These are phyloP conservation scores for Rhizophora mangle DNA, from an alignment of 345 rosid species.

Conservation along the genomic window DNA sequence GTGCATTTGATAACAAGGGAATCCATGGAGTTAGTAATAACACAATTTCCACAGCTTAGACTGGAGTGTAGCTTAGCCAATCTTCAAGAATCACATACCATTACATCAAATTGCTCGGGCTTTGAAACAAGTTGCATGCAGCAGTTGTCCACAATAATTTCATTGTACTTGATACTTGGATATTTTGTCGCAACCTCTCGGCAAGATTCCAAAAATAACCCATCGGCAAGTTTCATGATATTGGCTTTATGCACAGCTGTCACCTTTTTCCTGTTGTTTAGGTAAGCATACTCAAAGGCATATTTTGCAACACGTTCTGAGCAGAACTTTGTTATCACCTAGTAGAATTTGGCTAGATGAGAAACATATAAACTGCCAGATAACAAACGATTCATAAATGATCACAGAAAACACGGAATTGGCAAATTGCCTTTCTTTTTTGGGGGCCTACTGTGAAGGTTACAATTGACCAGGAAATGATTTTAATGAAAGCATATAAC, in stretches of 20 bases:
- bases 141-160: constrained; percentile 90
- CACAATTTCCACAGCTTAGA: neutral
- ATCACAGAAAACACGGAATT: no score
- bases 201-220: constrained; percentile 90
- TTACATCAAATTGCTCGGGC: constrained; percentile 99
- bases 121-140: constrained; percentile 98
- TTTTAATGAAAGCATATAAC: no score
- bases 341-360: constrained; percentile 14
- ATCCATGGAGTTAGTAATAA: neutral
- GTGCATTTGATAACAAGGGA: no score
- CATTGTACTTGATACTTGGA: constrained; percentile 80
- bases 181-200: constrained; percentile 82
- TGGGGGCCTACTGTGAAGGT: no score
- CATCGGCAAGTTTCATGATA: constrained; percentile 98
- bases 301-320: constrained; percentile 92
- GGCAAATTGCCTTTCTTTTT: no score
- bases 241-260: constrained; percentile 98
- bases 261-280: constrained; percentile 88
- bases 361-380: neutral
- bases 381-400: neutral
- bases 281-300: constrained; percentile 95
- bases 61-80: neutral
- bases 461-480: no score
- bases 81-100: constrained; percentile 43
- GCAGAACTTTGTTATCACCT: constrained; percentile 98